A percentile compares a stretch with the other conserved stretches of the same genome.
Evolutionary conservation across 78 protist species (phyloP).

Genomic region (Emiliania huxleyi): DNA sequence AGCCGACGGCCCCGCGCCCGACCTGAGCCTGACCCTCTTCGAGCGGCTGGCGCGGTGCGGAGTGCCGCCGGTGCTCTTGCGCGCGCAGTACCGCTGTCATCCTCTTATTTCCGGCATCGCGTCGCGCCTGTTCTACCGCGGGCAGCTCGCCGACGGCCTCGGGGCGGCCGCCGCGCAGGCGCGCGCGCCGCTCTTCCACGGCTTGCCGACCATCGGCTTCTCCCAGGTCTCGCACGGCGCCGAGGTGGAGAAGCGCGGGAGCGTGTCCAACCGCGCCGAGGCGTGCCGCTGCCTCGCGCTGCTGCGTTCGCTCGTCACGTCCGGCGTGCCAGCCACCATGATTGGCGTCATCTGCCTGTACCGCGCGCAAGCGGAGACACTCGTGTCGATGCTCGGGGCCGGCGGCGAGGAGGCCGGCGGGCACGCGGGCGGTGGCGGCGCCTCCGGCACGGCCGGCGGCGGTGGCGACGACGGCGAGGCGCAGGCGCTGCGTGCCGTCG

Average conservation of each 20-base stretch:
- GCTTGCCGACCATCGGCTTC: neutral
- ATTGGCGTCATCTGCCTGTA: constrained; percentile 5
- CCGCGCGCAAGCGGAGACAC: neutral
- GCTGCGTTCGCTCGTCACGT: neutral
- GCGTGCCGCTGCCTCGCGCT: neutral
- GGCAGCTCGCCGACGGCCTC: constrained; percentile 8
- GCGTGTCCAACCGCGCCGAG: neutral
- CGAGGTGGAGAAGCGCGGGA: neutral
- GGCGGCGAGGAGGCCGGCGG: neutral
- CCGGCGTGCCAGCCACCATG: neutral
- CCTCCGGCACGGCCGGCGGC: neutral
- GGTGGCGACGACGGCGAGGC: neutral
- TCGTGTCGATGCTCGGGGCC: neutral
- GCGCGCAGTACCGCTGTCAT: constrained; percentile 51
- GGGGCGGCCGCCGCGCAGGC: neutral
- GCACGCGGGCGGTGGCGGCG: neutral
- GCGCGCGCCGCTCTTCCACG: constrained; percentile 16
- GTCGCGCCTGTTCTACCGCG: constrained; percentile 28
- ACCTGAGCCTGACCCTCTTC: constrained; percentile 33
- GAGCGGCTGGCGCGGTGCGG: constrained; percentile 9
- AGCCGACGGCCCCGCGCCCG: neutral
- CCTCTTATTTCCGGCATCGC: constrained; percentile 2
- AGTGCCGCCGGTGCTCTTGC: neutral
- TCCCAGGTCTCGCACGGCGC: neutral
- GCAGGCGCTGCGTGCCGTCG: neutral